These are phyloP conservation scores for Schizosaccharomyces japonicus DNA, from an alignment of 805 yeast species.

Conservation along the genomic window DNA sequence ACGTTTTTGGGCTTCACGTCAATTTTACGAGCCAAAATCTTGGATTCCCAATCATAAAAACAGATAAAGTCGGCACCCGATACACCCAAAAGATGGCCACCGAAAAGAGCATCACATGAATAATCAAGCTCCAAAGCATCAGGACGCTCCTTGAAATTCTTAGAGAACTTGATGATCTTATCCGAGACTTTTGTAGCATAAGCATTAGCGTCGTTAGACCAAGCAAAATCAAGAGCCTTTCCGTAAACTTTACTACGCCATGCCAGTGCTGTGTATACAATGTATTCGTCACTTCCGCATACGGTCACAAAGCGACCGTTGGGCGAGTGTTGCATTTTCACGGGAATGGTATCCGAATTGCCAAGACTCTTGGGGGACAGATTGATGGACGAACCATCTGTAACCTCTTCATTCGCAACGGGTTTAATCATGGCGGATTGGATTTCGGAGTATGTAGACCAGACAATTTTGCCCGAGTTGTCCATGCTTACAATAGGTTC, in stretches of 20 bases:
- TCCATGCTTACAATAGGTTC: conserved; percentile 89
- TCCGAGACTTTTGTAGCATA: conserved; percentile 60
- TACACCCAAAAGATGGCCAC: conserved; percentile 74
- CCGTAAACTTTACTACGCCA: conserved; percentile 95
- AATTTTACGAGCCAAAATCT: conserved; percentile 60
- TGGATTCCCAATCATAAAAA: conserved; percentile 86
- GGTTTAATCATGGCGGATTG: conserved; percentile 53
- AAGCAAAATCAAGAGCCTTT: conserved; percentile 66
- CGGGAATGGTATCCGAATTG: conserved; percentile 80
- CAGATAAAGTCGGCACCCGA: conserved; percentile 53
- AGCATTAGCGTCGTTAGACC: conserved; percentile 65
- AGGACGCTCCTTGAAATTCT: conserved; percentile 69
- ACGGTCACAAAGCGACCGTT: conserved; percentile 94
- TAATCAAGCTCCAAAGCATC: conserved; percentile 42
- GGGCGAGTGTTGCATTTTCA: conserved; percentile 70
- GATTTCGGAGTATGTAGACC: conserved; percentile 78
- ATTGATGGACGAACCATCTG: conserved; percentile 61
- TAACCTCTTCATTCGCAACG: conserved; percentile 21
- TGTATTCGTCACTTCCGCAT: conserved; percentile 93
- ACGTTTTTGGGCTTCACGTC: conserved; percentile 52
- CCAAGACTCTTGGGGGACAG: conserved; percentile 78
- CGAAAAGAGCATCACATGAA: conserved; percentile 38
- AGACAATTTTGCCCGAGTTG: conserved; percentile 69
- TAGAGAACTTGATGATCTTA: conserved; percentile 43
- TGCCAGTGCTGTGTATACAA: conserved; percentile 84